Conservation (phyloP, 2,329 filamentous ascomycete genomes). For the Penicillium fuscoglaucum region DNA sequence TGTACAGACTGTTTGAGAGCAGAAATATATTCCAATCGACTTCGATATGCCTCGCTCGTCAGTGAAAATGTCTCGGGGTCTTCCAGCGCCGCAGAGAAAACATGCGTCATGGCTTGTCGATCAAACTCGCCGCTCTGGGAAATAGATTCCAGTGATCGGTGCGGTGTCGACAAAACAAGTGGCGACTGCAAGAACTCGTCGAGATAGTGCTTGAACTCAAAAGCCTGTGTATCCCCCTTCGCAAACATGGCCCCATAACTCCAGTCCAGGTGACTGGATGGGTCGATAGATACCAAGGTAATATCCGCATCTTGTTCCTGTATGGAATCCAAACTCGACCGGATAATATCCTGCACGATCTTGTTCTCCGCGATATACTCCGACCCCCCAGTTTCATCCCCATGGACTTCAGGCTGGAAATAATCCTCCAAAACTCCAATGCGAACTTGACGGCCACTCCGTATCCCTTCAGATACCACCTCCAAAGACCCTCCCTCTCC, state of each 20-base stretch:
- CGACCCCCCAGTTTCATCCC: slow-evolving; percentile 19
- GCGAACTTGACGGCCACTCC: slow-evolving; percentile 18
- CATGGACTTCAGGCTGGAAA: slow-evolving; percentile 46
- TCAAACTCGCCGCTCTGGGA: slow-evolving; percentile 56
- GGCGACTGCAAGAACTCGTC: slow-evolving; percentile 55
- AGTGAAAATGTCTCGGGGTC: slow-evolving; percentile 55
- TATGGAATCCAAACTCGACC: slow-evolving; percentile 43
- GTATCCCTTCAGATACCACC: not conserved
- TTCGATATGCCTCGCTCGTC: slow-evolving; percentile 51
- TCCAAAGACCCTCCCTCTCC: not conserved
- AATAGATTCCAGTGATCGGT: slow-evolving; percentile 49
- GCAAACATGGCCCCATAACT: slow-evolving; percentile 35
- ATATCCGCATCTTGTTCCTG: slow-evolving; percentile 4
- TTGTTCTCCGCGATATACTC: slow-evolving; percentile 50
- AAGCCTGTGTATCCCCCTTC: slow-evolving; percentile 60
- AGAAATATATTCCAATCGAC: slow-evolving; percentile 51
- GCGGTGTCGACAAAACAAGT: slow-evolving; percentile 20
- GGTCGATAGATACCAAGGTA: slow-evolving; percentile 53
- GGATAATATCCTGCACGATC: slow-evolving; percentile 57
- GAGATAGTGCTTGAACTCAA: slow-evolving; percentile 59
- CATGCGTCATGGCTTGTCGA: slow-evolving; percentile 52
- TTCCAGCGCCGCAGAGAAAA: slow-evolving; percentile 58
- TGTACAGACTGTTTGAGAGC: slow-evolving; percentile 54
- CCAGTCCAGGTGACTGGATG: slow-evolving; percentile 33
- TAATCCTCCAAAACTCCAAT: slow-evolving; percentile 58